These are phyloP conservation scores for Thielaviopsis musarum DNA, from an alignment of 2,329 filamentous ascomycete species.

Conservation along the genomic window DNA sequence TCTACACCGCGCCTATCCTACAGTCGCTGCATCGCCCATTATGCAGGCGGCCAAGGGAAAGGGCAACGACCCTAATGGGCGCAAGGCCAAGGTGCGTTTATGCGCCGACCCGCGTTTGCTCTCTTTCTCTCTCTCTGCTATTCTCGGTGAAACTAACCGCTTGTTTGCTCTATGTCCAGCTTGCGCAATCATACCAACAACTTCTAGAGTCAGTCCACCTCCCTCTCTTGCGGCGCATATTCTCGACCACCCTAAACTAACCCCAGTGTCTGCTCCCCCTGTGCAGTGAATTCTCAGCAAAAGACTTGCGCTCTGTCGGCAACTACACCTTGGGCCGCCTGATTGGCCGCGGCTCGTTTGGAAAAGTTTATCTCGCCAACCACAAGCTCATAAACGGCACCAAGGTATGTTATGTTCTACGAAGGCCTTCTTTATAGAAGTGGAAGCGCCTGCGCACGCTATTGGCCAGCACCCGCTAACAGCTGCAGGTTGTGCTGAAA, in stretches of 20 bases:
- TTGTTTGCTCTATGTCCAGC: slow-evolving; percentile 32
- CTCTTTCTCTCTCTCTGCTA: slow-evolving; percentile 1
- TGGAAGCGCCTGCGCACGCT: slow-evolving; percentile 5
- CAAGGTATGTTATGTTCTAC: slow-evolving; percentile 44
- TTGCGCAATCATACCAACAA: slow-evolving; percentile 92
- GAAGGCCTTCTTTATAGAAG: background rate
- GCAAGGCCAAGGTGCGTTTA: slow-evolving; percentile 38
- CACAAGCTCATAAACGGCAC: slow-evolving; percentile 98
- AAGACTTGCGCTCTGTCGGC: slow-evolving; percentile 79
- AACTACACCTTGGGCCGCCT: slow-evolving; percentile 85
- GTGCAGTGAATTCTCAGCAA: slow-evolving; percentile 83
- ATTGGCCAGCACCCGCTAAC: slow-evolving; percentile 20
- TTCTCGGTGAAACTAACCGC: background rate
- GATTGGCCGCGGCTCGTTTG: slow-evolving; percentile 95
- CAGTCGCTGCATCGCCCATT: slow-evolving; percentile 2
- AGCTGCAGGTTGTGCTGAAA: slow-evolving; percentile 73
- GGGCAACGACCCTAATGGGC: slow-evolving; percentile 36
- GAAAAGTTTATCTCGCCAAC: slow-evolving; percentile 88
- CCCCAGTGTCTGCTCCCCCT: slow-evolving; percentile 1
- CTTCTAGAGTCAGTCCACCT: slow-evolving; percentile 61
- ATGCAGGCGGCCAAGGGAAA: slow-evolving; percentile 39
- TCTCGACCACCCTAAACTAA: slow-evolving; percentile 10
- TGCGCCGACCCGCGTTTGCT: slow-evolving; percentile 14
- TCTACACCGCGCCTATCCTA: background rate
- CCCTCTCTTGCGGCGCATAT: background rate